phyloP scores from a whole-genome alignment of 2,329 filamentous ascomycete genomes.

The Malbranchea zuffiana region DNA sequence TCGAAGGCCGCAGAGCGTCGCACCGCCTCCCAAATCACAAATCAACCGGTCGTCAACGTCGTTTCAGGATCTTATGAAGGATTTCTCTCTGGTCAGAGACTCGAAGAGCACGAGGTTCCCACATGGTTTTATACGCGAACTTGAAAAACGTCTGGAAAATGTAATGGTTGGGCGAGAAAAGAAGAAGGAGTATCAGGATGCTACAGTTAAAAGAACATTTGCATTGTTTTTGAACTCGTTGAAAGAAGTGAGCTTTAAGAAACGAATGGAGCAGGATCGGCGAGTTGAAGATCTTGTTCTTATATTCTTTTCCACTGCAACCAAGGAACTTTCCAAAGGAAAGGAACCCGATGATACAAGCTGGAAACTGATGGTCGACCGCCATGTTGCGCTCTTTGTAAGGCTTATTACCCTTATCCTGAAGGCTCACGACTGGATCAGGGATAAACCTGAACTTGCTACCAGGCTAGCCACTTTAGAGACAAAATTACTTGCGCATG shows the following conservation, averaged over 20 bases:
- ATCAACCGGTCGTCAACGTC: constrained; percentile 59
- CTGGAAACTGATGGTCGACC: constrained; percentile 86
- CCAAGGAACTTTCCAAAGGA: constrained; percentile 74
- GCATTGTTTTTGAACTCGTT: constrained; percentile 89
- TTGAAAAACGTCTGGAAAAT: constrained; percentile 68
- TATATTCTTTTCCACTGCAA: constrained; percentile 92
- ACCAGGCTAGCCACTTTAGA: constrained; percentile 70
- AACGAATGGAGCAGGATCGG: constrained; percentile 85
- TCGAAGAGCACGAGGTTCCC: constrained; percentile 61
- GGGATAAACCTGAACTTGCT: constrained; percentile 75
- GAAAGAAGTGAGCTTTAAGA: constrained; percentile 77
- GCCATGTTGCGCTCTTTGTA: constrained; percentile 89
- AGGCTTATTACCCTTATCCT: constrained; percentile 71
- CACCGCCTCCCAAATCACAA: constrained; percentile 52
- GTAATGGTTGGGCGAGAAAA: constrained; percentile 73
- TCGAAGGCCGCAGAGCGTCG: constrained; percentile 72
- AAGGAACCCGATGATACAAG: constrained; percentile 68
- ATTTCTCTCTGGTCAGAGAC: constrained; percentile 60
- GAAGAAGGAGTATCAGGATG: constrained; percentile 79
- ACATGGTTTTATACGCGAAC: constrained; percentile 57
- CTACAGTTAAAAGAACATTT: constrained; percentile 85
- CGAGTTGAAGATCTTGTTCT: constrained; percentile 85
- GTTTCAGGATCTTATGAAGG: constrained; percentile 75
- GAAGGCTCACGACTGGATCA: constrained; percentile 72
- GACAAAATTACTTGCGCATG: constrained; percentile 85